A percentile compares a stretch with the other conserved stretches of the same genome.
Conservation (phyloP, 2,329 filamentous ascomycete species). For the Mariannaea elegans region DNA sequence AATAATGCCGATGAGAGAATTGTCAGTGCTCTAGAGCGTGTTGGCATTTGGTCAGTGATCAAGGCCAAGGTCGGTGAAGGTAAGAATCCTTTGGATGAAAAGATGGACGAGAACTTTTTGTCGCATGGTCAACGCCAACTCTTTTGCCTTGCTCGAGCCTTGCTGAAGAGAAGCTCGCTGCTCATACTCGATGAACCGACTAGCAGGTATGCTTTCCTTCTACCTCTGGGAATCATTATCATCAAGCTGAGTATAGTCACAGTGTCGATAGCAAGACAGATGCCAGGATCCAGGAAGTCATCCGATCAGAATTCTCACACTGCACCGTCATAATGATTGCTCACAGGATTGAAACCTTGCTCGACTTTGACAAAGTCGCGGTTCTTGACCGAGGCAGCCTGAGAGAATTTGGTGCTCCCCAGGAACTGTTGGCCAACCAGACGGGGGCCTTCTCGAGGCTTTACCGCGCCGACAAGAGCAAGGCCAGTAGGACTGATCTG, state of each 20-base stretch:
- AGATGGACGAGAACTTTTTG: constrained; percentile 48
- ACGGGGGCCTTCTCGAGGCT: constrained; percentile 36
- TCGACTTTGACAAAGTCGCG: constrained; percentile 47
- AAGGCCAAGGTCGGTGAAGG: constrained; percentile 47
- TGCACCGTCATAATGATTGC: constrained; percentile 48
- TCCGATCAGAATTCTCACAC: constrained; percentile 41
- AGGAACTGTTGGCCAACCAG: constrained; percentile 31
- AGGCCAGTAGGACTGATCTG: not conserved
- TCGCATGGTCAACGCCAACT: constrained; percentile 47
- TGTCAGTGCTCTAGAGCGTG: constrained; percentile 54
- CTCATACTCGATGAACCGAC: constrained; percentile 51
- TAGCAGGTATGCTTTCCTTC: constrained; percentile 41
- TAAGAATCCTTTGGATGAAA: constrained; percentile 41
- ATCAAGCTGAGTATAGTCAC: constrained; percentile 8
- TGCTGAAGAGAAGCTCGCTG: constrained; percentile 40
- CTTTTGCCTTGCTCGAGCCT: constrained; percentile 44
- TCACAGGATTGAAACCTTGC: constrained; percentile 44
- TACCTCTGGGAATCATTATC: no score
- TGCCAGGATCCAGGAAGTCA: constrained; percentile 41
- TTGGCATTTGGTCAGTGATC: constrained; percentile 56
- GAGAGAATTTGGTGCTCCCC: constrained; percentile 42
- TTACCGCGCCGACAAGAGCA: constrained; percentile 36
- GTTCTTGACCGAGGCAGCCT: constrained; percentile 43
- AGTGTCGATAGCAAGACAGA: constrained; percentile 45
- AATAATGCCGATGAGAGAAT: constrained; percentile 52